These are phyloP conservation scores for Fusarium veterinarium DNA, from an alignment of 2,329 filamentous ascomycete species.

Conservation along the genomic window DNA sequence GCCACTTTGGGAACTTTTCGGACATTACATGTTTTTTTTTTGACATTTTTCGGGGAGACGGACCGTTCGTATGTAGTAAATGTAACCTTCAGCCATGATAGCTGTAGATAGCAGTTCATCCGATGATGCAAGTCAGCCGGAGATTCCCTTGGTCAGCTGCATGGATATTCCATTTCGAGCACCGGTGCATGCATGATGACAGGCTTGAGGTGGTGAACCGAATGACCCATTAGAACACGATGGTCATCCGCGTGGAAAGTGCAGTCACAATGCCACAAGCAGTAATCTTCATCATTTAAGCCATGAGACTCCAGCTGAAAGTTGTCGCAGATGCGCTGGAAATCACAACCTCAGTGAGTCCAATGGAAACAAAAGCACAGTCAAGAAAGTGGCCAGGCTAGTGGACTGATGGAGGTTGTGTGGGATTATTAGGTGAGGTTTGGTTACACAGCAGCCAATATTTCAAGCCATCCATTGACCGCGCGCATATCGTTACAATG, in stretches of 20 bases:
- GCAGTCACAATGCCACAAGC: rapidly evolving
- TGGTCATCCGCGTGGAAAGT: rapidly evolving
- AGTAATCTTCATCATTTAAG: background rate
- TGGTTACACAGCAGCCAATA: background rate
- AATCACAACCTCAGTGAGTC: rapidly evolving
- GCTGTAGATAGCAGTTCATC: background rate
- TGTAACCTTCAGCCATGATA: background rate
- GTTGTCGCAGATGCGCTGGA: rapidly evolving
- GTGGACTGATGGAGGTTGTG: background rate
- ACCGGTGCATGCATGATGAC: background rate
- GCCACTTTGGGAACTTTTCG: background rate
- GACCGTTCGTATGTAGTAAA: rapidly evolving
- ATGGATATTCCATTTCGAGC: rapidly evolving
- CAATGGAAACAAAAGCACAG: background rate
- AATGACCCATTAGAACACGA: background rate
- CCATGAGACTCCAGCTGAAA: background rate
- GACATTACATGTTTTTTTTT: background rate
- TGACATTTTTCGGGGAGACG: background rate
- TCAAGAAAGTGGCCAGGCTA: rapidly evolving
- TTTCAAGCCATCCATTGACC: background rate
- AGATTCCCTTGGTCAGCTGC: background rate
- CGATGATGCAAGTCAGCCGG: background rate
- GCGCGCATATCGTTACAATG: background rate
- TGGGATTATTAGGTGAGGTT: rapidly evolving
- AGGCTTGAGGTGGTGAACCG: background rate